phyloP scores from a whole-genome alignment of 768 basidiomycete species.

The Leccinum fibrillosum region DNA sequence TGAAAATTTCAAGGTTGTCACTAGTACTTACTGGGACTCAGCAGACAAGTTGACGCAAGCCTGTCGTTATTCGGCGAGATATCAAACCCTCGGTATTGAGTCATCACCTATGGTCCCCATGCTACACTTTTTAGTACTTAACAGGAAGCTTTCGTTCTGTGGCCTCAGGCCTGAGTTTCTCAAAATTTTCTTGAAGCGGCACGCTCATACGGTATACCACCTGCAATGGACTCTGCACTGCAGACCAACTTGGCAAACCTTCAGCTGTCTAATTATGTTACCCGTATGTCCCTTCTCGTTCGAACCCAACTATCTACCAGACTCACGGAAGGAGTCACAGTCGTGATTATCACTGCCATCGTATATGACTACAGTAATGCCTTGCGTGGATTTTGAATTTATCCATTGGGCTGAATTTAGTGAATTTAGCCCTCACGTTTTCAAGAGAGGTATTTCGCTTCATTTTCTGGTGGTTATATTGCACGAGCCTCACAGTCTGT shows the following conservation, averaged over 20 bases:
- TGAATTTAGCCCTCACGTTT: slow-evolving; percentile 7
- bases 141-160: not conserved
- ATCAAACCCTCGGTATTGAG: no score
- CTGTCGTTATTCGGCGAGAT: no score
- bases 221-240: not conserved
- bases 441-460: slow-evolving; percentile 5
- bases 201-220: not conserved
- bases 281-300: not conserved
- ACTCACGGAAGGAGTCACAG: not conserved
- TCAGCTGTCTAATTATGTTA: not conserved
- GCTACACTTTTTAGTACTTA: not conserved
- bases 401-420: not conserved
- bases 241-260: not conserved
- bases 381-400: not conserved
- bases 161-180: not conserved
- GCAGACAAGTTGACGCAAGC: no score
- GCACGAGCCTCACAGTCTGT: not conserved
- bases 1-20: no score
- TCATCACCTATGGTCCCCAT: no score
- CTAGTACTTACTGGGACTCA: no score
- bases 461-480: not conserved
- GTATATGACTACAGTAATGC: not conserved
- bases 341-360: not conserved
- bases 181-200: not conserved
- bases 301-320: not conserved